A percentile compares a stretch with the other conserved stretches of the same genome.
These are phyloP conservation scores for Thinopyrum elongatum DNA, from an alignment of 176 grass and related monocot genomes.

Conservation along the genomic window DNA sequence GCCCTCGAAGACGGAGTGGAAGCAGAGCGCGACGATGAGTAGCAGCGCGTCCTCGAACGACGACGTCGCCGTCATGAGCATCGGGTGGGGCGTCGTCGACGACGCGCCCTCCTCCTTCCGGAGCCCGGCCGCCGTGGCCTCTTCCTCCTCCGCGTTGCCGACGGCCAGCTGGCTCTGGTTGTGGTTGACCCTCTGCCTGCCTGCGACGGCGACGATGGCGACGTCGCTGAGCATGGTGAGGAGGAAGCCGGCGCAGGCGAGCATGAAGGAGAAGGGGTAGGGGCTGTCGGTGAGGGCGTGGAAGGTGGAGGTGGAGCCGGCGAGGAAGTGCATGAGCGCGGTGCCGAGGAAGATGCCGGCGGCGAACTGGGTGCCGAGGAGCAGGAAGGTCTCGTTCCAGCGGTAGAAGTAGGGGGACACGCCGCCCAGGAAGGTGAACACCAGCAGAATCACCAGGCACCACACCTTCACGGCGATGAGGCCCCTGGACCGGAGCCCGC, in stretches of 20 bases:
- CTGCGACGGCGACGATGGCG: constrained; percentile 35
- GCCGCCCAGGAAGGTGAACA: constrained; percentile 65
- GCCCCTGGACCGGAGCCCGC: constrained; percentile 1
- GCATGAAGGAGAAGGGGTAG: constrained; percentile 84
- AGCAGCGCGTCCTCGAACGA: constrained; percentile 62
- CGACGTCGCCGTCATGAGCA: constrained; percentile 37
- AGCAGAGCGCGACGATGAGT: constrained; percentile 79
- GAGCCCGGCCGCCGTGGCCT: no score
- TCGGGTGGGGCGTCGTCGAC: background rate
- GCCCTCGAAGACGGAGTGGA: constrained; percentile 89
- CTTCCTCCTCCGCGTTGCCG: no score
- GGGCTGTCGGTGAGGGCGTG: constrained; percentile 29
- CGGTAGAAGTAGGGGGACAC: constrained; percentile 84
- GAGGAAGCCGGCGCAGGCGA: constrained; percentile 63
- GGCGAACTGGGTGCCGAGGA: constrained; percentile 85
- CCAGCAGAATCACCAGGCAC: constrained; percentile 80
- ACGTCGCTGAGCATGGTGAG: constrained; percentile 76
- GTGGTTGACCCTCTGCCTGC: constrained; percentile 5
- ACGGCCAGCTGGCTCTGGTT: no score
- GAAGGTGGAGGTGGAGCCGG: constrained; percentile 51
- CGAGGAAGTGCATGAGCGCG: constrained; percentile 76
- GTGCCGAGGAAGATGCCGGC: constrained; percentile 77
- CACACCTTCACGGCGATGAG: constrained; percentile 69
- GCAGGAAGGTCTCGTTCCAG: constrained; percentile 81
- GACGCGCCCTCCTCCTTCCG: no score